These are phyloP conservation scores for Trichophaea hybrida DNA, from an alignment of 2,329 filamentous ascomycete species.

Conservation along the genomic window DNA sequence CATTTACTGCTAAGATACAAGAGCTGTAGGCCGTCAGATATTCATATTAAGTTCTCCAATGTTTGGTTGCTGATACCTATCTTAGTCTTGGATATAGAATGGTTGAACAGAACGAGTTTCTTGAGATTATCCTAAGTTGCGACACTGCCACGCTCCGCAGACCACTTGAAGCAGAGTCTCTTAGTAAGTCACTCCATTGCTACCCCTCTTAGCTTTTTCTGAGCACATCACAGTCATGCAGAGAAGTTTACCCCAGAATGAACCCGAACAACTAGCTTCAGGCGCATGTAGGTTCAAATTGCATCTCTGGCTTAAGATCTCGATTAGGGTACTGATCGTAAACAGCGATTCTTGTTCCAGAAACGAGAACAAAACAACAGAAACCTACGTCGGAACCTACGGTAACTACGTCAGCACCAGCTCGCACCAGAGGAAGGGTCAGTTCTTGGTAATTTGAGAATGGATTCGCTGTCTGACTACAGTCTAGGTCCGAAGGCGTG, in stretches of 20 bases:
- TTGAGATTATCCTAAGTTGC: conserved; percentile 74
- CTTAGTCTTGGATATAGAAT: conserved; percentile 52
- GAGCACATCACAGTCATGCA: too few relatives aligned
- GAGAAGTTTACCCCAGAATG: too few relatives aligned
- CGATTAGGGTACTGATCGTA: too few relatives aligned
- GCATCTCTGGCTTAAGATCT: too few relatives aligned
- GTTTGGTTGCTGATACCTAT: conserved; percentile 6
- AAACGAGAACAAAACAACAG: too few relatives aligned
- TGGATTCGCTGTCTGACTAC: not conserved
- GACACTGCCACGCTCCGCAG: conserved; percentile 43
- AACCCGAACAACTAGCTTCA: too few relatives aligned
- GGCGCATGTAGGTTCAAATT: too few relatives aligned
- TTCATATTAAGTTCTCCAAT: not conserved
- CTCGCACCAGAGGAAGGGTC: not conserved
- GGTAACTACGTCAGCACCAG: not conserved
- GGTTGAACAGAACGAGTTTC: conserved; percentile 78
- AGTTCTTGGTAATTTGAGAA: not conserved
- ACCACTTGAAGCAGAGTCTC: not conserved
- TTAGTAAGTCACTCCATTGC: too few relatives aligned
- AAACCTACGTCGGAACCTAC: too few relatives aligned
- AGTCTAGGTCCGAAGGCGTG: not conserved
- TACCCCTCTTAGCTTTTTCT: too few relatives aligned
- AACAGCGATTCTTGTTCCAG: too few relatives aligned
- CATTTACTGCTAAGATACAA: conserved; percentile 56
- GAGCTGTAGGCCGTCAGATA: conserved; percentile 17